Base-by-base conservation (phyloP, 78 protist genomes). In the Guillardia theta region DNA sequence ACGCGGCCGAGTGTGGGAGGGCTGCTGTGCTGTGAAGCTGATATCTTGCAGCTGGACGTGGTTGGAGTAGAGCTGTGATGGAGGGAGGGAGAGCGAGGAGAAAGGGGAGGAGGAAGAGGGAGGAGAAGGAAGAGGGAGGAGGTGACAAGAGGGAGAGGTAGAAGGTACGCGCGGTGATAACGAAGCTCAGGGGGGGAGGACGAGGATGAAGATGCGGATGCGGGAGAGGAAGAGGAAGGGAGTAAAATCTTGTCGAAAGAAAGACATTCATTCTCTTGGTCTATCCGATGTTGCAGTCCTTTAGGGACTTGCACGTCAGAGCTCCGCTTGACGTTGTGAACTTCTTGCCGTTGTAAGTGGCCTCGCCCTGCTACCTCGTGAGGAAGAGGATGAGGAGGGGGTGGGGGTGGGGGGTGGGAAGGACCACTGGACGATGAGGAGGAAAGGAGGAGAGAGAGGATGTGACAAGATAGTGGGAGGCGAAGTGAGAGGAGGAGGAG, bases 1-100 rank as follows among this genome's bases (percentile, higher is more conserved):
- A 95, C 95, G 18, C 62, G 22, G 96, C 78, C 45, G 10, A 6
- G 47, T 22, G 18, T 46, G 43, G 90, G 50, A 18, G 90, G 54
- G 90, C 30, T 95, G 76, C 93, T 93, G 37, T 53, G 90, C 48
- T 80, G 93, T 48, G 93, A 83, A n/a, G 96, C 96, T 0, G 95
- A 95, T 41, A 95, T 95, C 44, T 58, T 95, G 24, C 96, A 95
- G 94, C 93, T 95, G 30, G 96, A 95, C 33, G 96, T 95, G 36
- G 30, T 48, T 21, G 95, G n/a, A 24, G 48, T 93, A 48, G 83
- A 70, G 6, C 41, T 70, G 46, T 70, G n/a, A n/a, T n/a, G n/a
- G n/a, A n/a, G n/a, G n/a, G n/a, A n/a, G n/a, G n/a, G n/a, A n/a
- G n/a, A n/a, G n/a, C n/a, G n/a, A n/a, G n/a, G n/a, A n/a, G n/a